These are phyloP conservation scores for Russula sp. DNA, from an alignment of 768 basidiomycete genomes.

Conservation along the genomic window DNA sequence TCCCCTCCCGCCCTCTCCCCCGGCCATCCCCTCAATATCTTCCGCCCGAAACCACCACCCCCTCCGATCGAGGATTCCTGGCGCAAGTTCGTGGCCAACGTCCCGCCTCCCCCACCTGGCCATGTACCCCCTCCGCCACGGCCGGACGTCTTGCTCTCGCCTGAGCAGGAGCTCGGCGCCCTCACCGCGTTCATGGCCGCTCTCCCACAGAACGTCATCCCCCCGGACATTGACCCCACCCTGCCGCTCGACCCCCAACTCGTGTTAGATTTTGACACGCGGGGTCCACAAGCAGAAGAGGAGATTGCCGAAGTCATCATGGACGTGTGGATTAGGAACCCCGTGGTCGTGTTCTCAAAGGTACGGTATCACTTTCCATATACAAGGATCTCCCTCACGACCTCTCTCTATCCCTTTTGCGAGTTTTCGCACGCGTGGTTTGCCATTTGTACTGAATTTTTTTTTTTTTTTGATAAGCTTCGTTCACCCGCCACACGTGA, in stretches of 20 bases:
- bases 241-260: conserved; percentile 70
- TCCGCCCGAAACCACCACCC: background rate
- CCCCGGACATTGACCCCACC: conserved; percentile 53
- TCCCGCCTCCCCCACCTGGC: conserved; percentile 8
- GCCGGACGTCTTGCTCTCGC: conserved; percentile 41
- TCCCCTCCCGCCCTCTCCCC: conserved; percentile 10
- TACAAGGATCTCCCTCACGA: background rate
- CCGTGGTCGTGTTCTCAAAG: conserved; percentile 71
- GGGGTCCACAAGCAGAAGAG: conserved; percentile 48
- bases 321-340: conserved; percentile 66
- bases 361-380: conserved; percentile 28
- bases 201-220: conserved; percentile 69
- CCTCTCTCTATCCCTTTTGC: background rate
- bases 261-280: conserved; percentile 76
- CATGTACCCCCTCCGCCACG: conserved; percentile 23
- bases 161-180: conserved; percentile 63
- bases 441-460: too few species aligned
- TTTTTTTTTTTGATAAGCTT: conserved; percentile 37
- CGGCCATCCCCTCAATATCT: background rate
- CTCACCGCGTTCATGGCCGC: conserved; percentile 66
- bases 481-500: conserved; percentile 63
- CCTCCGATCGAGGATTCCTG: background rate
- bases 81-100: conserved; percentile 10
- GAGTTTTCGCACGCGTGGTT: too few species aligned
- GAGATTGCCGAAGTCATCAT: conserved; percentile 53